These are phyloP conservation scores for Chondrus crispus DNA, from an alignment of 23 red algal species.

Conservation along the genomic window DNA sequence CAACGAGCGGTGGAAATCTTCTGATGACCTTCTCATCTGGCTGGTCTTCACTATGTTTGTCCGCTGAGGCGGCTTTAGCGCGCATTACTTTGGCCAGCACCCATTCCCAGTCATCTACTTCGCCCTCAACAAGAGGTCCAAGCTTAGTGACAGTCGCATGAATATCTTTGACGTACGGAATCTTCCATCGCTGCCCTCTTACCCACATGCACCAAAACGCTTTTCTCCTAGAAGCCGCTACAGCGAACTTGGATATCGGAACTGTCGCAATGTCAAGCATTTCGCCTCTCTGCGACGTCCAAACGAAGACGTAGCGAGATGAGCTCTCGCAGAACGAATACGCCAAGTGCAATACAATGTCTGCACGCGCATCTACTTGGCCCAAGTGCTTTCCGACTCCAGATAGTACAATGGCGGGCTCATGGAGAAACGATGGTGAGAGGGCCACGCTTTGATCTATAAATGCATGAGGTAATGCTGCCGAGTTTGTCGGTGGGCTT, in stretches of 20 bases:
- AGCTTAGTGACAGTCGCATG: slow-evolving; percentile 34
- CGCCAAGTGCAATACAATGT: slow-evolving; percentile 40
- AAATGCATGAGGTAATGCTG: neutral
- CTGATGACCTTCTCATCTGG: neutral
- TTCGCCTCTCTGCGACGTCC: slow-evolving; percentile 58
- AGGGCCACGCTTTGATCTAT: slow-evolving; percentile 48
- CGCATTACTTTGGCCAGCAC: slow-evolving; percentile 49
- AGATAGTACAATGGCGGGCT: slow-evolving; percentile 45
- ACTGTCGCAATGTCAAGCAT: slow-evolving; percentile 46
- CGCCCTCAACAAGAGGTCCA: slow-evolving; percentile 15
- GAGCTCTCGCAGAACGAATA: slow-evolving; percentile 36
- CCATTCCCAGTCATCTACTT: slow-evolving; percentile 60
- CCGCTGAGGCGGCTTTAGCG: slow-evolving; percentile 10
- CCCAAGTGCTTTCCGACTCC: slow-evolving; percentile 59
- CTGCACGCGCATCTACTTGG: slow-evolving; percentile 20
- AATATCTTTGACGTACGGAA: slow-evolving; percentile 52
- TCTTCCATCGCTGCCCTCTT: slow-evolving; percentile 47
- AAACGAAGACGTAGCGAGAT: slow-evolving; percentile 41
- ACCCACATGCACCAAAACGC: slow-evolving; percentile 64
- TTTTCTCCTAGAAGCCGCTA: slow-evolving; percentile 32
- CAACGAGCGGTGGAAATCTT: slow-evolving; percentile 32
- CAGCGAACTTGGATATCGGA: neutral
- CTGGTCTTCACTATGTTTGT: slow-evolving; percentile 15
- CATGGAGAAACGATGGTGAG: slow-evolving; percentile 60
- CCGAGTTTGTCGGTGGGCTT: neutral